Percentiles rank a stretch among this genome's conserved stretches.
These are phyloP conservation scores for Neurospora sp. DNA, from an alignment of 495 filamentous ascomycete genomes.

Conservation along the genomic window DNA sequence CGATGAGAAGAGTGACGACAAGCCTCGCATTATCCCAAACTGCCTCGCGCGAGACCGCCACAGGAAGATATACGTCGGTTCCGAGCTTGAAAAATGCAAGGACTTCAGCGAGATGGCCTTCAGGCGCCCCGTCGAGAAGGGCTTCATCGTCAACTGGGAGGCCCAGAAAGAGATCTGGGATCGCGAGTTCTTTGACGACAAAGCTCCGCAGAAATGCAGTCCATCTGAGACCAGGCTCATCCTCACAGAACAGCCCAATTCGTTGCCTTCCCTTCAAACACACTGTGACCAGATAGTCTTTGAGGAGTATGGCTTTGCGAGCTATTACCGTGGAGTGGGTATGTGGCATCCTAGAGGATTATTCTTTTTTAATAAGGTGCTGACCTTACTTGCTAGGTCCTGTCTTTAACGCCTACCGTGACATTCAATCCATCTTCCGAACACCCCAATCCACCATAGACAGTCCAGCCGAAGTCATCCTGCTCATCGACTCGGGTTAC, in stretches of 20 bases:
- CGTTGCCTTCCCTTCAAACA: conserved; percentile 64
- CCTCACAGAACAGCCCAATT: conserved; percentile 86
- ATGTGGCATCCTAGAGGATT: conserved; percentile 18
- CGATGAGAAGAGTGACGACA: conserved; percentile 28
- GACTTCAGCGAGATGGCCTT: conserved; percentile 89
- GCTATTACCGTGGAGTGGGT: conserved; percentile 69
- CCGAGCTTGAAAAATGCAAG: conserved; percentile 67
- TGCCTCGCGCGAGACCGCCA: conserved; percentile 76
- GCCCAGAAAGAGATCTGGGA: conserved; percentile 95
- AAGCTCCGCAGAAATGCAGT: conserved; percentile 56
- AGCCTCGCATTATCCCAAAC: conserved; percentile 71
- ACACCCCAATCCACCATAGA: conserved; percentile 33
- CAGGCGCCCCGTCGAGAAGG: conserved; percentile 87
- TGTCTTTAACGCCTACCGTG: conserved; percentile 75
- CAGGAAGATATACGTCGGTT: conserved; percentile 64
- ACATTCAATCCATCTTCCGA: conserved; percentile 55
- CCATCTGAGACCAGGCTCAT: conserved; percentile 74
- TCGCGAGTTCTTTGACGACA: conserved; percentile 70
- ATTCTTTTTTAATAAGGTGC: background rate
- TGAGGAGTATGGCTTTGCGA: conserved; percentile 93
- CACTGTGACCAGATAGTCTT: conserved; percentile 96
- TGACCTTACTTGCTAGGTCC: conserved; percentile 28
- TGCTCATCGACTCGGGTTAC: conserved; percentile 85
- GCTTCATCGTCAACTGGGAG: conserved; percentile 95
- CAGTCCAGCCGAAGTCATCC: conserved; percentile 64